phyloP scores from a whole-genome alignment of 305 asterid genomes.

The Ilex paraguariensis region DNA sequence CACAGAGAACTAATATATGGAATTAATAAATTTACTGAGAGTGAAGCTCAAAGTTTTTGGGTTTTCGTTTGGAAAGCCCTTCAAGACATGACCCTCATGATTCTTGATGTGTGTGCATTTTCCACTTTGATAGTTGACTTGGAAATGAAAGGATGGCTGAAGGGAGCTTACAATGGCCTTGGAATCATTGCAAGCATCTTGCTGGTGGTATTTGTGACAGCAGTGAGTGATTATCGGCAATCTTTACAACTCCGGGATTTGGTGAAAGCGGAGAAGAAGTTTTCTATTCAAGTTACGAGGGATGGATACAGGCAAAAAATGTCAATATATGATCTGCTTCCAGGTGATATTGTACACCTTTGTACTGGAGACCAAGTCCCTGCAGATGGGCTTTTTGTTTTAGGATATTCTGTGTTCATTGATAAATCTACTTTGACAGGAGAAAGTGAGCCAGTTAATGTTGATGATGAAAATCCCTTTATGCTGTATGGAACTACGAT shows the following conservation, averaged over 20 bases:
- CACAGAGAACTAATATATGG: not conserved
- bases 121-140: not conserved
- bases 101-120: not conserved
- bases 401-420: not conserved
- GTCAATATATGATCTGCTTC: not conserved
- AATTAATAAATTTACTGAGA: not conserved
- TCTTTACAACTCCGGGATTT: not conserved
- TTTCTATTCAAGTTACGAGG: not conserved
- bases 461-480: not conserved
- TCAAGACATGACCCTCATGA: not conserved
- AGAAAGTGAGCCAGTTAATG: not conserved
- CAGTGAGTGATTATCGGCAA: not conserved
- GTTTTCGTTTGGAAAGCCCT: not conserved
- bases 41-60: not conserved
- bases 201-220: not conserved
- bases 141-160: not conserved
- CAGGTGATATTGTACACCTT: not conserved
- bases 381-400: not conserved
- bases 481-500: not conserved
- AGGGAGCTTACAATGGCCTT: not conserved
- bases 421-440: not conserved
- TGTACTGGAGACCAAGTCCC: not conserved
- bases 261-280: not conserved
- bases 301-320: not conserved
- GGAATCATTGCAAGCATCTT: not conserved